Conservation (phyloP, 2,329 filamentous ascomycete genomes). For the Teratosphaeriaceae sp. region DNA sequence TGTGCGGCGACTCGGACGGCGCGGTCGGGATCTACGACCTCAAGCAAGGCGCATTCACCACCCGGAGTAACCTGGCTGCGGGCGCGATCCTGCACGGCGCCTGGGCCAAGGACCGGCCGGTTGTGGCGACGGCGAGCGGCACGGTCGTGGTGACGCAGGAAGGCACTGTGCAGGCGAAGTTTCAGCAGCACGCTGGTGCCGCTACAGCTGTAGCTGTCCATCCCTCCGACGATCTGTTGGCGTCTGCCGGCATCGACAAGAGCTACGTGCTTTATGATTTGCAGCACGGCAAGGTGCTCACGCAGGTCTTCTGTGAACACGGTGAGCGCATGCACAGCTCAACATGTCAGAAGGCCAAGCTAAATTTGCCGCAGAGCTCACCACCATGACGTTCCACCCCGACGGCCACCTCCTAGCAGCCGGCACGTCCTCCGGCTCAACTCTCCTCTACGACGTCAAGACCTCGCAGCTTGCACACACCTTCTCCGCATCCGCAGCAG, state of each 20-base stretch:
- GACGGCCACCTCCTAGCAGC: conserved; percentile 91
- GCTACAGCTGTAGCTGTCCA: conserved; percentile 74
- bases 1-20: conserved; percentile 69
- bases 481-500: conserved; percentile 53
- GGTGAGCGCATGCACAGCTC: conserved; percentile 50
- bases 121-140: conserved; percentile 69
- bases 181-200: conserved; percentile 76
- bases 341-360: conserved; percentile 7
- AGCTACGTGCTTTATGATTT: conserved; percentile 88
- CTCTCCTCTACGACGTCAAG: conserved; percentile 85
- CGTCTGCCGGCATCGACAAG: conserved; percentile 86
- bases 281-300: conserved; percentile 57
- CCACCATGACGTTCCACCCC: conserved; percentile 80
- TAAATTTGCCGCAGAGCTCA: conserved; percentile 53
- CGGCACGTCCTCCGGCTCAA: conserved; percentile 69
- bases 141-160: conserved; percentile 72
- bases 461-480: conserved; percentile 68
- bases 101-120: conserved; percentile 62
- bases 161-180: conserved; percentile 60
- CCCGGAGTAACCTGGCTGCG: conserved; percentile 56
- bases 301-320: conserved; percentile 72
- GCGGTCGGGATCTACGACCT: conserved; percentile 73
- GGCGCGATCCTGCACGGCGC: conserved; percentile 60
- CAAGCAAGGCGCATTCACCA: conserved; percentile 65
- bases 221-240: conserved; percentile 73